Evolutionary conservation across 495 filamentous ascomycete genomes (phyloP).

Genomic region (Aspergillus sclerotiicarbonarius): DNA sequence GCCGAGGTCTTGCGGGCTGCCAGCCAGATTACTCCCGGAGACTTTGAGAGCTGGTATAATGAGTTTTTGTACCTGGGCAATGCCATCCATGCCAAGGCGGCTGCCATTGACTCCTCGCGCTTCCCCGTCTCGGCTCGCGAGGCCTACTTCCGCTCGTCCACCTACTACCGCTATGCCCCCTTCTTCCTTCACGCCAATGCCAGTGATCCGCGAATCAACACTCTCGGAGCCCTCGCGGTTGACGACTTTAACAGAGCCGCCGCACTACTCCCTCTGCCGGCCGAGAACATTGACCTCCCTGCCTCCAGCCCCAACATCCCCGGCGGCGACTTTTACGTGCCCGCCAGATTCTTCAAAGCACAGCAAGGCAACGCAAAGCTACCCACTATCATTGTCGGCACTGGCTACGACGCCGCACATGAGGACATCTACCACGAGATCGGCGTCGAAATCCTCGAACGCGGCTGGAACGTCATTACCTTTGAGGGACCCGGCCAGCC

Average conservation of each 20-base stretch:
- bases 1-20: neutral
- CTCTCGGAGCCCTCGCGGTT: slow-evolving; percentile 29
- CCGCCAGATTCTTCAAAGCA: slow-evolving; percentile 28
- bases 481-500: slow-evolving; percentile 53
- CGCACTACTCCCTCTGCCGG: slow-evolving; percentile 30
- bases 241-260: slow-evolving; percentile 47
- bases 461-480: slow-evolving; percentile 46
- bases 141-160: slow-evolving; percentile 34
- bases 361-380: slow-evolving; percentile 7
- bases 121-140: slow-evolving; percentile 32
- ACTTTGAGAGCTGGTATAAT: neutral
- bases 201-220: slow-evolving; percentile 22
- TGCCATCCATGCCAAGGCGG: neutral
- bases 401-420: slow-evolving; percentile 38
- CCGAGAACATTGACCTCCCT: slow-evolving; percentile 27
- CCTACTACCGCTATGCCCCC: slow-evolving; percentile 44
- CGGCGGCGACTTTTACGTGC: slow-evolving; percentile 34
- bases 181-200: slow-evolving; percentile 43
- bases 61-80: neutral
- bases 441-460: slow-evolving; percentile 32
- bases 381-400: slow-evolving; percentile 38
- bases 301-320: too few relatives aligned
- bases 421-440: slow-evolving; percentile 43
- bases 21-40: neutral
- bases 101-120: neutral